Evolutionary conservation across 1,284 basidiomycete species (phyloP), one percentile per base, ranked within the genome.

Genomic region (Cronartium ribicola): DNA sequence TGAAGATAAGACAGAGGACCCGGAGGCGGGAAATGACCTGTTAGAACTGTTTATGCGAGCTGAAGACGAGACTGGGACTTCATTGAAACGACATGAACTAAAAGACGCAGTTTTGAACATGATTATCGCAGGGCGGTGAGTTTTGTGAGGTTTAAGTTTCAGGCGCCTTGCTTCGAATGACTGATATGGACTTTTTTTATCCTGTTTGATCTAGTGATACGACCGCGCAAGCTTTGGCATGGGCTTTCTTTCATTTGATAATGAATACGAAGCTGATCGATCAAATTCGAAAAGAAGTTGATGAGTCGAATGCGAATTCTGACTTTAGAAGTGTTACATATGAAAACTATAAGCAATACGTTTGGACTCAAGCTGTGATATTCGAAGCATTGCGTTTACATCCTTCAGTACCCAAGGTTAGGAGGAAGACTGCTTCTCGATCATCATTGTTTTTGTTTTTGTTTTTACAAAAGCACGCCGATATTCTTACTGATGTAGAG

Each of bases 351-450:
- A 72, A 68, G 60, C 36, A 39, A 5, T 64, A 77, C 17, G 36
- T 43, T 1, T 61, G 69, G 39, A 71, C 76, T 5, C 70, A 73
- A 6, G 75, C 78, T 8, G 72, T 73, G 0, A 74, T 79, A 61
- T 29, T 72, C n/a, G 78, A 79, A 55, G 72, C 75, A 0, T 44
- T 78, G 11, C 59, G 77, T 11, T 65, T 78, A 57, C 77, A 77
- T 66, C 77, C 77, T 60, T 67, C 17, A 22, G 70, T 63, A 8
- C 22, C 66, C 78, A 72, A 66, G 70, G 70, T 72, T 0, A 44
- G 40, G 29, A 29, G 2, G 29, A 29, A 29, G 29, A 29, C 1
- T 40, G n/a, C 10, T 20, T 13, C 17, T 40, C 7, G 13, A 51
- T 36, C n/a, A 43, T 40, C 48, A 20, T 17, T 39, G 37, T 7